Conservation (phyloP, 2,329 filamentous ascomycete species). For the Trichoderma cornu-damae region DNA sequence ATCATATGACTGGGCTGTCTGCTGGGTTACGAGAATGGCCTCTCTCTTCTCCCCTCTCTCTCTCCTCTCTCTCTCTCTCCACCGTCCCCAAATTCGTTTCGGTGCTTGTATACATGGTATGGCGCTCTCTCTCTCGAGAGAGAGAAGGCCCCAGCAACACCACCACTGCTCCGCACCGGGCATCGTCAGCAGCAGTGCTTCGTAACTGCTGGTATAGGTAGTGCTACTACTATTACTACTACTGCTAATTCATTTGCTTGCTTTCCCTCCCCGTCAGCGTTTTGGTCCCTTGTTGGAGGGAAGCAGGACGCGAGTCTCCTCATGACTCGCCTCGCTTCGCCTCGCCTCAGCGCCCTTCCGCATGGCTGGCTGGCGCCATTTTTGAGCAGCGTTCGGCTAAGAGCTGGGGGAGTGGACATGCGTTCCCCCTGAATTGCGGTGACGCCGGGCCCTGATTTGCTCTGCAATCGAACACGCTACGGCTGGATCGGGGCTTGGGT, state of each 20-base stretch:
- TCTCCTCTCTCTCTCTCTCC: too few relatives aligned
- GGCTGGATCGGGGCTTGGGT: background rate
- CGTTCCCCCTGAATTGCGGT: slow-evolving; percentile 19
- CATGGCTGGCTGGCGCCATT: slow-evolving; percentile 17
- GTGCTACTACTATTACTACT: too few relatives aligned
- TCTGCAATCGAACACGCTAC: slow-evolving; percentile 16
- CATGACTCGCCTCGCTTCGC: slow-evolving; percentile 9
- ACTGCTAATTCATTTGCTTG: too few relatives aligned
- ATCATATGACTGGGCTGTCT: slow-evolving; percentile 1
- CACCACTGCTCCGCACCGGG: too few relatives aligned
- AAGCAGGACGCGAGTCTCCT: slow-evolving; percentile 1
- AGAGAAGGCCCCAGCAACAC: too few relatives aligned
- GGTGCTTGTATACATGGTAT: too few relatives aligned
- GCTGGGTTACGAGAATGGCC: background rate
- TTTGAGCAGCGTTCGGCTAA: slow-evolving; percentile 12
- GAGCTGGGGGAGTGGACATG: slow-evolving; percentile 15
- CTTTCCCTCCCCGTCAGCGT: background rate
- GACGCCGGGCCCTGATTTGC: slow-evolving; percentile 17
- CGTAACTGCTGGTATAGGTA: too few relatives aligned
- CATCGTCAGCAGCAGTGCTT: too few relatives aligned
- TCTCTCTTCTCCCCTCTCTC: slow-evolving; percentile 3
- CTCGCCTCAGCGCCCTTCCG: background rate
- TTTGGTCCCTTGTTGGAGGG: background rate
- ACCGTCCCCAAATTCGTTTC: background rate
- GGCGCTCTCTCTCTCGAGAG: too few relatives aligned